These are phyloP conservation scores for Ambrosiella cleistominuta DNA, from an alignment of 2,329 filamentous ascomycete species.

Conservation along the genomic window DNA sequence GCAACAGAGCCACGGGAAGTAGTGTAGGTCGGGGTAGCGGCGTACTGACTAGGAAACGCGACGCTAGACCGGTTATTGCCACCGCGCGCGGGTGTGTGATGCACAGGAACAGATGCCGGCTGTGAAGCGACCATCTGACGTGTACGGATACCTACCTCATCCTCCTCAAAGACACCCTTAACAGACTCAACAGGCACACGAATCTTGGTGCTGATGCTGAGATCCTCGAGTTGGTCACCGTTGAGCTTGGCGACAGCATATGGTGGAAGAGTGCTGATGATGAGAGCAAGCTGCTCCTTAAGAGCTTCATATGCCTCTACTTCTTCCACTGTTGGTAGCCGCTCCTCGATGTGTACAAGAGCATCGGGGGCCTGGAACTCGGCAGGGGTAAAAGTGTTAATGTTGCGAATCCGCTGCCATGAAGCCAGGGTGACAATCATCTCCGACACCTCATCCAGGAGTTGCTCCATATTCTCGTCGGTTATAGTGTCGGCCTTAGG, in stretches of 20 bases:
- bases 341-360: slow-evolving; percentile 45
- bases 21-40: slow-evolving; percentile 2
- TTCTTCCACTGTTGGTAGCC: slow-evolving; percentile 48
- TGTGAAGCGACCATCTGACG: slow-evolving; percentile 25
- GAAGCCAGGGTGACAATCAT: slow-evolving; percentile 61
- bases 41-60: slow-evolving; percentile 27
- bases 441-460: slow-evolving; percentile 57
- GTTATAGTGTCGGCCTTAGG: slow-evolving; percentile 31
- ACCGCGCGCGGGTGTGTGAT: slow-evolving; percentile 4
- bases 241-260: slow-evolving; percentile 75
- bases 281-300: slow-evolving; percentile 54
- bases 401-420: slow-evolving; percentile 62
- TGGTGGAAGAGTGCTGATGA: slow-evolving; percentile 61
- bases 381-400: slow-evolving; percentile 41
- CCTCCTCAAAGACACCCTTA: slow-evolving; percentile 67
- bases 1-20: slow-evolving; percentile 7
- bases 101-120: slow-evolving; percentile 1
- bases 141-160: slow-evolving; percentile 44
- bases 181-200: slow-evolving; percentile 56
- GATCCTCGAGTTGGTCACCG: slow-evolving; percentile 65
- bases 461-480: slow-evolving; percentile 50
- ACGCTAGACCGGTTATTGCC: slow-evolving; percentile 17
- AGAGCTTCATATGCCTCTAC: slow-evolving; percentile 50
- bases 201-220: slow-evolving; percentile 67
- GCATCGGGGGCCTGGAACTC: slow-evolving; percentile 51